Conservation (phyloP, 257 asterid species). For the Pogostemon cablin region DNA sequence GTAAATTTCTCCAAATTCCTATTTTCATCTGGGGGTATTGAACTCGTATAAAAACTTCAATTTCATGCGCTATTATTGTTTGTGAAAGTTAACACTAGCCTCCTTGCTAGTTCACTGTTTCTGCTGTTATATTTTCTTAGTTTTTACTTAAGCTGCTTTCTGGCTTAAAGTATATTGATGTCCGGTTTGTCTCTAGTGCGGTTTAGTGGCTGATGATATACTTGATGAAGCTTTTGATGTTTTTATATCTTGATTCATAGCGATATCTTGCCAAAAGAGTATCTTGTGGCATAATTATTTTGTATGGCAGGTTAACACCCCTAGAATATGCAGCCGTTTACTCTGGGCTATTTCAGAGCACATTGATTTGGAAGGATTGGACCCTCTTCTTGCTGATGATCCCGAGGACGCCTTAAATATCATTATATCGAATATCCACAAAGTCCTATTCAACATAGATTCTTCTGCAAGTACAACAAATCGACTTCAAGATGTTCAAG, state of each 20-base stretch:
- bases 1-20: slow-evolving; percentile 35
- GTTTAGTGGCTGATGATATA: neutral
- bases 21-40: neutral
- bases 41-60: slow-evolving; percentile 14
- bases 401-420: slow-evolving; percentile 91
- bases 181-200: slow-evolving; percentile 4
- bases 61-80: slow-evolving; percentile 5
- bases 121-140: slow-evolving; percentile 5
- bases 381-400: slow-evolving; percentile 95
- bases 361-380: slow-evolving; percentile 92
- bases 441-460: slow-evolving; percentile 78
- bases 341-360: slow-evolving; percentile 92
- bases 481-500: slow-evolving; percentile 94
- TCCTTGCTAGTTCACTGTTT: slow-evolving; percentile 6
- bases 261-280: slow-evolving; percentile 16
- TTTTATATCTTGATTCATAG: neutral
- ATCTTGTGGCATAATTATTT: slow-evolving; percentile 24
- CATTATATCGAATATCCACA: slow-evolving; percentile 73
- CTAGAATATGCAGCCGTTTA: slow-evolving; percentile 74
- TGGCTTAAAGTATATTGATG: slow-evolving; percentile 16
- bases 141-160: neutral
- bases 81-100: neutral
- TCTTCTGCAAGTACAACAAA: slow-evolving; percentile 78
- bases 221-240: slow-evolving; percentile 9
- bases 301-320: slow-evolving; percentile 79